Evolutionary conservation across 345 rosid species (phyloP), one percentile per base, ranked within the genome.

Genomic region (Moricandia moricandioides): DNA sequence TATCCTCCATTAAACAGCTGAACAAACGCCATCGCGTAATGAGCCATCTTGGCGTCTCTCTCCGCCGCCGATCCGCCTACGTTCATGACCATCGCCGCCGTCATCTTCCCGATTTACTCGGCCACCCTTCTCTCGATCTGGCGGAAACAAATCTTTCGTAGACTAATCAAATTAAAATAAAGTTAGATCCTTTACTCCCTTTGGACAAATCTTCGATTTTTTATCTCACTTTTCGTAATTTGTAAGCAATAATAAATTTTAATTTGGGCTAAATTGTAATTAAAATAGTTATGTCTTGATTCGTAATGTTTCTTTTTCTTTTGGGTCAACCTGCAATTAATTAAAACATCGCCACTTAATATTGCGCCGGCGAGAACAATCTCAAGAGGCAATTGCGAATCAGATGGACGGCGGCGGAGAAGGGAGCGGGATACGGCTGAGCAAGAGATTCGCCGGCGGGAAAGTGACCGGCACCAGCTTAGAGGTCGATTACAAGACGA

Each of bases 401-500:
- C 26, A 45, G 31, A 91, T 92, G 98, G 96, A 92, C 52, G 97
- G 89, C 52, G 97, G 89, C 71, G 97, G 81, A 63, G 97, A 88
- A 59, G 93, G 85, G 10, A 92, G 83, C 80, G 92, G 93, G 40
- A 16, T 86, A 59, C 82, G 92, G 84, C 83, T 91, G 85, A 90
- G 97, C 86, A 88, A 86, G 88, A 85, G 89, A 73, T 83, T 95
- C 79, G 73, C 85, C 52, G 88, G 79, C 67, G 82, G 81, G 16
- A 81, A 83, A 29, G 78, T 79, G 9, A 78, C 81, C 70, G 82
- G 79, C 35, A 84, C 76, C 14, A 35, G 76, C 2, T 18, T 78
- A 33, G 99, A 95, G 75, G 99, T 92, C 13, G 97, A 95, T 77
- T 92, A 88, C 87, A 92, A 90, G 88, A 87, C 86, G 10, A 95